These are phyloP conservation scores for Endotrypanum monterogeii DNA, from an alignment of 208 protist species.

Conservation along the genomic window DNA sequence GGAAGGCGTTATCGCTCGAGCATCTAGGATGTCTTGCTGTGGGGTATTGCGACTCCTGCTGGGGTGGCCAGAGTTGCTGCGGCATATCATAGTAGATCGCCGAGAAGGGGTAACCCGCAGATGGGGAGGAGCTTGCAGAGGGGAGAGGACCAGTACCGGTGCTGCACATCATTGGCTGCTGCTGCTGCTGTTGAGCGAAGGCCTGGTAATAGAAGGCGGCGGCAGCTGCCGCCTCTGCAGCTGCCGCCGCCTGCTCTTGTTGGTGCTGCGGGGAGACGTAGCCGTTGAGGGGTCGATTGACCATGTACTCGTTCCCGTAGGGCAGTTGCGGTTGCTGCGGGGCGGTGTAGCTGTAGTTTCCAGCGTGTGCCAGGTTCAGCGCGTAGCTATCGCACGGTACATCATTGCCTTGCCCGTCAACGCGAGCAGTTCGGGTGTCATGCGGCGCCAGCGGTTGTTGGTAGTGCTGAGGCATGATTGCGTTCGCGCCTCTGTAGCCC, in stretches of 20 bases:
- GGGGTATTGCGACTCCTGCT: slow-evolving; percentile 23
- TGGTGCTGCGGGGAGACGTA: slow-evolving; percentile 5
- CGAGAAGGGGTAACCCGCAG: slow-evolving; percentile 15
- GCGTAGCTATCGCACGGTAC: not conserved
- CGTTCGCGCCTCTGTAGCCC: not conserved
- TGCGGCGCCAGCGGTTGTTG: slow-evolving; percentile 1
- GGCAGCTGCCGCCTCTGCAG: slow-evolving; percentile 7
- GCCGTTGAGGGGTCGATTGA: not conserved
- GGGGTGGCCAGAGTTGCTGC: slow-evolving; percentile 32
- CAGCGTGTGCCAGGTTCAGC: not conserved
- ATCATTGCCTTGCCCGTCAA: not conserved
- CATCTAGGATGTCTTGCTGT: not conserved
- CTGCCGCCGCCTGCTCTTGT: slow-evolving; percentile 16
- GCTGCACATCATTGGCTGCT: not conserved
- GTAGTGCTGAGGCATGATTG: not conserved
- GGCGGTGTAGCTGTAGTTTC: not conserved
- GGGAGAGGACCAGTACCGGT: not conserved
- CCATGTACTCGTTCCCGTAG: slow-evolving; percentile 12
- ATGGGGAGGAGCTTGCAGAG: not conserved
- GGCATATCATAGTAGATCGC: slow-evolving; percentile 26
- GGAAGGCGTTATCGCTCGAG: not conserved
- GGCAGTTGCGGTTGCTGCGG: slow-evolving; percentile 4
- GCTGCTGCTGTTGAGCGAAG: slow-evolving; percentile 7
- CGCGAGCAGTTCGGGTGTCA: not conserved
- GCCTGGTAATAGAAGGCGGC: slow-evolving; percentile 29